Evolutionary conservation across 768 basidiomycete genomes (phyloP).

Genomic region (Cystoderma amianthinum): DNA sequence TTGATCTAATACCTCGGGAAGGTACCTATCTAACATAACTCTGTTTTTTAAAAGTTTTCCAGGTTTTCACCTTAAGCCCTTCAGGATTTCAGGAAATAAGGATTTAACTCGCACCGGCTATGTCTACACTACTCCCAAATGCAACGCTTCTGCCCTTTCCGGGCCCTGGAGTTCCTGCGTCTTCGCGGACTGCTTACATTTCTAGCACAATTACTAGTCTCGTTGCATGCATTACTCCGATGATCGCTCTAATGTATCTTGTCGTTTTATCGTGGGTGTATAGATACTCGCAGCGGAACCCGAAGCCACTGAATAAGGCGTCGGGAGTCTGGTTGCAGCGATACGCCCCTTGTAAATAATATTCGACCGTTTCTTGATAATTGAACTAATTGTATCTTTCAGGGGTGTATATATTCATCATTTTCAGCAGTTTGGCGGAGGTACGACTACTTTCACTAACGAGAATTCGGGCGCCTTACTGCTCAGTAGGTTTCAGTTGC

Average conservation of each 20-base stretch:
- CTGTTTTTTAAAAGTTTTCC: too few species aligned
- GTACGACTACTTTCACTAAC: conserved; percentile 16
- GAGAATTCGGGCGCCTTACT: neutral
- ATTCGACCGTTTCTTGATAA: neutral
- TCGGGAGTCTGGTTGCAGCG: conserved; percentile 38
- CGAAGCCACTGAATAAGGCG: conserved; percentile 41
- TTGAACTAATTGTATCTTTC: conserved; percentile 9
- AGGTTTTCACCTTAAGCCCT: too few species aligned
- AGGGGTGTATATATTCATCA: conserved; percentile 48
- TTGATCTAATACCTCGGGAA: too few species aligned
- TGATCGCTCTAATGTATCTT: conserved; percentile 39
- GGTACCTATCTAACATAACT: too few species aligned
- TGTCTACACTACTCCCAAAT: too few species aligned
- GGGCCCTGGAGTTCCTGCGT: neutral
- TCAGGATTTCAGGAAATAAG: too few species aligned
- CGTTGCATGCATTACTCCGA: conserved; percentile 24
- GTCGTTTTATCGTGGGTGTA: conserved; percentile 43
- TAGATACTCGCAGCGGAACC: conserved; percentile 35
- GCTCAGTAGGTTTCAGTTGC: conserved; percentile 39
- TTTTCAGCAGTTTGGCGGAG: conserved; percentile 40
- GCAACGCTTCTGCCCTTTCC: neutral
- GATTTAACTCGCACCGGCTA: too few species aligned
- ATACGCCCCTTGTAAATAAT: conserved; percentile 42
- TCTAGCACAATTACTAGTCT: conserved; percentile 27
- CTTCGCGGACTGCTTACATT: conserved; percentile 17